phyloP scores from a whole-genome alignment of 73 alveolate genomes.

The Symbiodinium pilosum region DNA sequence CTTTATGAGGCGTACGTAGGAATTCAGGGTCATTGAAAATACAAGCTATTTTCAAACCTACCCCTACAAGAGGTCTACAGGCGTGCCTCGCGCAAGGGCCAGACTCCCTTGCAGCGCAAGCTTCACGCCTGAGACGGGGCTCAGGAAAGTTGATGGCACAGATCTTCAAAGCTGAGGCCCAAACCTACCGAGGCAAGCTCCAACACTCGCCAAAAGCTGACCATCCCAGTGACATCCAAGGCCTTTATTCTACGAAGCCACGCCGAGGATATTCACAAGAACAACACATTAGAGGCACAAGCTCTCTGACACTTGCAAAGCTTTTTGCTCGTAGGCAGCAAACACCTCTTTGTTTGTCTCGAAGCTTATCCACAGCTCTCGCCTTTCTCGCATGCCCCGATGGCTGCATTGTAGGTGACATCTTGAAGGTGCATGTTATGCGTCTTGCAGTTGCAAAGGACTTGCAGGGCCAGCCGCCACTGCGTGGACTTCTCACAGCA shows the following conservation, averaged over 20 bases:
- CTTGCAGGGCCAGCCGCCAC: background rate
- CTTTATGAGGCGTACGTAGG: too few species aligned
- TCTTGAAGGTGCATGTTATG: background rate
- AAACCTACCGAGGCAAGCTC: slow-evolving; percentile 48
- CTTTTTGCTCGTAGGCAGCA: too few species aligned
- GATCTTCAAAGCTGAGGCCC: background rate
- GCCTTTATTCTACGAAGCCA: too few species aligned
- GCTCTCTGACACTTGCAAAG: background rate
- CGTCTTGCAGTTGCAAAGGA: background rate
- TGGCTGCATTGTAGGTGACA: slow-evolving; percentile 1
- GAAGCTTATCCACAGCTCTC: too few species aligned
- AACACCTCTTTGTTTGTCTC: too few species aligned
- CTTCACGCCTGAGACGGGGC: slow-evolving; percentile 46
- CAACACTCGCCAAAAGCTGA: slow-evolving; percentile 85
- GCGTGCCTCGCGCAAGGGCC: slow-evolving; percentile 3
- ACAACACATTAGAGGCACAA: too few species aligned
- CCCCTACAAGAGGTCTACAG: too few species aligned
- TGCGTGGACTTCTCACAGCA: background rate
- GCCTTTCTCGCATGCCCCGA: slow-evolving; percentile 12
- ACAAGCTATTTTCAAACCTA: too few species aligned
- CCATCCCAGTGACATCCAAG: slow-evolving; percentile 62
- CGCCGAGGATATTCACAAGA: too few species aligned
- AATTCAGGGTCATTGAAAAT: too few species aligned
- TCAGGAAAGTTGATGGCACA: background rate
- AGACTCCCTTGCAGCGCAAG: slow-evolving; percentile 55